phyloP scores from a whole-genome alignment of 2,329 filamentous ascomycete genomes.

The Ophidiomyces ophidiicola region DNA sequence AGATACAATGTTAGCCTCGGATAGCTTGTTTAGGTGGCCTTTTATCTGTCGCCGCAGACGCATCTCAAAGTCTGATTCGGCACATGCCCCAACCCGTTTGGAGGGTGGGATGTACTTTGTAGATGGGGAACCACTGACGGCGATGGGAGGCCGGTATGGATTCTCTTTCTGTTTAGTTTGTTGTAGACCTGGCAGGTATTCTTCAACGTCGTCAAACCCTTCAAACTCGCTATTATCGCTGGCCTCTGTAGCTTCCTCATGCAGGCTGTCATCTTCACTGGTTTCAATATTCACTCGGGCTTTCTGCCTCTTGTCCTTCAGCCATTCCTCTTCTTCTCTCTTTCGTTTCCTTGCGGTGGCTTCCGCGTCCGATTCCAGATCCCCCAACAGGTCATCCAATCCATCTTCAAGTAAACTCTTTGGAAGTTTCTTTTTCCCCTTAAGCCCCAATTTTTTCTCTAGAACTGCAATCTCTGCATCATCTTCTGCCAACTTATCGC shows the following conservation, averaged over 20 bases:
- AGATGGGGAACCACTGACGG: constrained; percentile 22
- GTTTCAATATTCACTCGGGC: constrained; percentile 28
- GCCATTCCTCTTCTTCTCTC: constrained; percentile 52
- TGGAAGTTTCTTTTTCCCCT: constrained; percentile 59
- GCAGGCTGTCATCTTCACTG: constrained; percentile 24
- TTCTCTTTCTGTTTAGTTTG: constrained; percentile 54
- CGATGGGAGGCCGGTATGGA: constrained; percentile 67
- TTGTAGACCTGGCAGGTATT: neutral
- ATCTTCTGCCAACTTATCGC: constrained; percentile 59
- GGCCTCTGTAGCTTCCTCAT: constrained; percentile 18
- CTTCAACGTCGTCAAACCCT: constrained; percentile 25
- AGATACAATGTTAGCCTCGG: constrained; percentile 75
- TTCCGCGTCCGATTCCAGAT: constrained; percentile 45
- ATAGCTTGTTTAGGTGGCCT: constrained; percentile 82
- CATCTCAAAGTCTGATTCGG: constrained; percentile 53
- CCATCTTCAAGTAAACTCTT: constrained; percentile 72
- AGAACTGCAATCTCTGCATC: constrained; percentile 78
- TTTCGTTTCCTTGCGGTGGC: constrained; percentile 44
- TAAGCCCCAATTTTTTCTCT: constrained; percentile 72
- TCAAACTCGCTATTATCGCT: constrained; percentile 26
- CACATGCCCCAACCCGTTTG: constrained; percentile 50
- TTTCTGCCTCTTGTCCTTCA: constrained; percentile 46
- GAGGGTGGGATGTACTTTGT: constrained; percentile 85
- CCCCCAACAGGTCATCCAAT: constrained; percentile 63
- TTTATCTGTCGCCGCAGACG: constrained; percentile 70